phyloP scores from a whole-genome alignment of 2,329 filamentous ascomycete species.

The Rachicladosporium sp. region DNA sequence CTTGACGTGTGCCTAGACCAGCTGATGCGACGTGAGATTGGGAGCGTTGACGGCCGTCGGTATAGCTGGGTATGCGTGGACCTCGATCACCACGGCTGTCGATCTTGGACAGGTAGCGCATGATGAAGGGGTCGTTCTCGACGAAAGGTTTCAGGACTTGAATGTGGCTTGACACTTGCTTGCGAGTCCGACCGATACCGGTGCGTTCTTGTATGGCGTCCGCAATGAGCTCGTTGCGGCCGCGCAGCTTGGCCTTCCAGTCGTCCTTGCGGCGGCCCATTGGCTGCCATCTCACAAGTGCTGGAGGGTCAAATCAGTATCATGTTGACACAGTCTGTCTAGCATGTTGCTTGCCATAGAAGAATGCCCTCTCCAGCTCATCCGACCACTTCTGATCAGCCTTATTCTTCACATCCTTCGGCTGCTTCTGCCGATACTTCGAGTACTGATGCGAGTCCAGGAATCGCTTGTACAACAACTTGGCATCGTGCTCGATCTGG shows the following conservation, averaged over 20 bases:
- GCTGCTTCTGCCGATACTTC: conserved; percentile 34
- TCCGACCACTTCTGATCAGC: conserved; percentile 35
- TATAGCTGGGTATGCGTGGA: conserved; percentile 5
- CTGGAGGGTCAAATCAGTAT: conserved; percentile 12
- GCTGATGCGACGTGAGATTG: conserved; percentile 9
- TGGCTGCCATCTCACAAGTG: conserved; percentile 43
- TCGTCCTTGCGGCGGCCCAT: conserved; percentile 43
- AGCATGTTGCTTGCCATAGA: conserved; percentile 27
- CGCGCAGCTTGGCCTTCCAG: conserved; percentile 39
- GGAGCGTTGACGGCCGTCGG: conserved; percentile 11
- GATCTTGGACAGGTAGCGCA: conserved; percentile 29
- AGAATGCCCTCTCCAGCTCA: conserved; percentile 36
- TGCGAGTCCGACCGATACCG: conserved; percentile 40
- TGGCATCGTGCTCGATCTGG: too few relatives aligned
- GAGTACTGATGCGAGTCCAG: conserved; percentile 28
- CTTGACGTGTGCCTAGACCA: not conserved
- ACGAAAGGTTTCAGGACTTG: conserved; percentile 49
- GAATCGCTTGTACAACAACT: conserved; percentile 12
- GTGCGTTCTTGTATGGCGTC: conserved; percentile 45
- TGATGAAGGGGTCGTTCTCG: conserved; percentile 37
- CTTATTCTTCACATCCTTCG: conserved; percentile 18
- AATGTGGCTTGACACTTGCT: conserved; percentile 53
- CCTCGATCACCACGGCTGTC: conserved; percentile 10
- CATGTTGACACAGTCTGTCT: too few relatives aligned
- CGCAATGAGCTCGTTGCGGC: conserved; percentile 50